Percentiles rank a stretch among this genome's conserved stretches.
phyloP scores from a whole-genome alignment of 805 yeast species.

The Starmera dryadoides region DNA sequence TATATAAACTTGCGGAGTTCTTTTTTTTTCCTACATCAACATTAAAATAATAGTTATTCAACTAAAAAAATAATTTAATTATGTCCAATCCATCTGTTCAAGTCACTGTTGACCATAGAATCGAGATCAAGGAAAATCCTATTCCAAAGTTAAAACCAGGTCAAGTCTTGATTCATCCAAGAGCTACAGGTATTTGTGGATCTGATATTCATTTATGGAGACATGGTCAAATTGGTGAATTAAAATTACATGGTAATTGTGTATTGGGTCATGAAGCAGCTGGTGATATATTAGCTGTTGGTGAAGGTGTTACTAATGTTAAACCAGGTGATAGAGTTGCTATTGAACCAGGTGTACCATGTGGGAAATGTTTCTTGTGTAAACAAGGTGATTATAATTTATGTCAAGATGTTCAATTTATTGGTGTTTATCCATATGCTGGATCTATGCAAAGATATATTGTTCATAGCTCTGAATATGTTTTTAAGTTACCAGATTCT shows the following conservation, averaged over 20 bases:
- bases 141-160: conserved; percentile 52
- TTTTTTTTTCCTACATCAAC: too few species aligned
- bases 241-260: conserved; percentile 58
- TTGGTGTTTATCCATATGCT: conserved; percentile 69
- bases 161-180: conserved; percentile 53
- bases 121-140: conserved; percentile 39
- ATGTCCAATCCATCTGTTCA: conserved; percentile 28
- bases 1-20: conserved; percentile 33
- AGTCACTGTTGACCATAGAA: conserved; percentile 38
- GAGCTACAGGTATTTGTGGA: conserved; percentile 64
- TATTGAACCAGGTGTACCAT: conserved; percentile 53
- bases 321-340: conserved; percentile 57
- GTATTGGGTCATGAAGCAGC: conserved; percentile 73
- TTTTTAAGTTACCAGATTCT: conserved; percentile 30
- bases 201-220: conserved; percentile 67
- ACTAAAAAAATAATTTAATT: too few species aligned
- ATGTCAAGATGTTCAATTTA: conserved; percentile 57
- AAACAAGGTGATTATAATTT: conserved; percentile 47
- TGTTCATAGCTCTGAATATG: conserved; percentile 24
- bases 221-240: conserved; percentile 51
- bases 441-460: conserved; percentile 53
- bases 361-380: conserved; percentile 55
- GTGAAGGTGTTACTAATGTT: conserved; percentile 47
- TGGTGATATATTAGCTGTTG: conserved; percentile 54
- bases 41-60: too few species aligned